Base-by-base conservation (phyloP, 2,329 filamentous ascomycete species). In the Sclerotinia trifoliorum region DNA sequence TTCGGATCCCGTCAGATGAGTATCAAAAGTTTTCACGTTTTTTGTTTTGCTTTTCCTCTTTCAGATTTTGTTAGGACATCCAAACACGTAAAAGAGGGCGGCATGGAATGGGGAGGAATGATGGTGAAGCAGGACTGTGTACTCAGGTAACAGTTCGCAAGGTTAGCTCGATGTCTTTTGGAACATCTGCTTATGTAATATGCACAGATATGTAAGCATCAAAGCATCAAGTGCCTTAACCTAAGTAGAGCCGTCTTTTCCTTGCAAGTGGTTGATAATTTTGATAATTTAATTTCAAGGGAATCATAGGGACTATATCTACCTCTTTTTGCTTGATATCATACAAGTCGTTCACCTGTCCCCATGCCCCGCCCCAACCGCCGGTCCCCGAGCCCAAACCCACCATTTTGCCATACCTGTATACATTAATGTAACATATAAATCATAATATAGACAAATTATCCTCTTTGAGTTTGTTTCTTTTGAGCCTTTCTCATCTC, bases 401-500 rank as follows among this genome's bases (percentile, higher is more conserved):
- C 15, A 51, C 32, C n/a, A 52, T 63, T 63, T 63, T 63, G 32
- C 32, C 57, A 62, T 29, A 26, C 65, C 48, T 51, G 55, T 67
- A 67, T 67, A 67, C 56, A 67, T 62, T 19, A 42, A 62, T n/a
- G 13, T 52, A 19, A 61, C 29, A 42, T 44, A 67, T 52, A 35
- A 54, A 35, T 51, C 35, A 52, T 44, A 52, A 46, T 58, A 51
- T 42, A 29, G 24, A 60, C 48, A 61, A 46, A 48, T 56, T 63
- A 72, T 54, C 44, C 71, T 29, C 66, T 84, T 73, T 83, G 81
- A 39, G 84, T 86, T 79, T 83, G 82, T 81, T 83, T 89, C 84
- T 90, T 91, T 80, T 85, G 82, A 67, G 81, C 82, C 78, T 85
- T 89, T 77, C 81, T 83, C 73, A 82, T 79, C 80, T 90, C 90